Percentiles rank a stretch among this genome's conserved stretches.
phyloP scores from a whole-genome alignment of 495 filamentous ascomycete species.

The Lepidopterella palustris region DNA sequence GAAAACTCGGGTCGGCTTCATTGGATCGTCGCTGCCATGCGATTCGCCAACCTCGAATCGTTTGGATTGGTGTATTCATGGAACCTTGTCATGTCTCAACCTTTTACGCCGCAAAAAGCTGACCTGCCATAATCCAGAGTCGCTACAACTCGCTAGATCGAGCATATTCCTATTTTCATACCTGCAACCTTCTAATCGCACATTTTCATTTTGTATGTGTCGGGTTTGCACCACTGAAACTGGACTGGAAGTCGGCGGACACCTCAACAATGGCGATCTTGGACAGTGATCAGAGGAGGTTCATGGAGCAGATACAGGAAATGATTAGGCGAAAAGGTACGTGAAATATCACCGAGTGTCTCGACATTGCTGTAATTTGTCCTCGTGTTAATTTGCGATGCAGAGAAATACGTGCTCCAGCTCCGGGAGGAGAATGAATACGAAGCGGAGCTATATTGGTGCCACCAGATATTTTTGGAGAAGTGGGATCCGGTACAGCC shows the following conservation, averaged over 20 bases:
- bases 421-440: slow-evolving; percentile 2
- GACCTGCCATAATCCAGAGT: not conserved
- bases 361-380: not conserved
- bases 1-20: too few species aligned
- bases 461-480: slow-evolving; percentile 16
- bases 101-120: too few species aligned
- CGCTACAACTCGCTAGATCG: slow-evolving; percentile 16
- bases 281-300: slow-evolving; percentile 1
- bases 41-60: not conserved
- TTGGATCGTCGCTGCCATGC: not conserved
- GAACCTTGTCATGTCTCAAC: too few species aligned
- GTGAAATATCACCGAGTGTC: not conserved
- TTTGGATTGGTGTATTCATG: too few species aligned
- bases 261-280: not conserved
- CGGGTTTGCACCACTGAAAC: not conserved
- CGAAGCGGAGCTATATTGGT: slow-evolving; percentile 15
- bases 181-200: slow-evolving; percentile 7
- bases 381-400: too few species aligned
- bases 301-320: slow-evolving; percentile 5
- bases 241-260: not conserved
- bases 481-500: slow-evolving; percentile 6
- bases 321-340: slow-evolving; percentile 5
- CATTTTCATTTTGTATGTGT: slow-evolving; percentile 12
- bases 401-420: not conserved
- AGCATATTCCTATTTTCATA: slow-evolving; percentile 11